Evolutionary conservation across 2,329 filamentous ascomycete species (phyloP).

Genomic region (Diaporthe citriasiana): DNA sequence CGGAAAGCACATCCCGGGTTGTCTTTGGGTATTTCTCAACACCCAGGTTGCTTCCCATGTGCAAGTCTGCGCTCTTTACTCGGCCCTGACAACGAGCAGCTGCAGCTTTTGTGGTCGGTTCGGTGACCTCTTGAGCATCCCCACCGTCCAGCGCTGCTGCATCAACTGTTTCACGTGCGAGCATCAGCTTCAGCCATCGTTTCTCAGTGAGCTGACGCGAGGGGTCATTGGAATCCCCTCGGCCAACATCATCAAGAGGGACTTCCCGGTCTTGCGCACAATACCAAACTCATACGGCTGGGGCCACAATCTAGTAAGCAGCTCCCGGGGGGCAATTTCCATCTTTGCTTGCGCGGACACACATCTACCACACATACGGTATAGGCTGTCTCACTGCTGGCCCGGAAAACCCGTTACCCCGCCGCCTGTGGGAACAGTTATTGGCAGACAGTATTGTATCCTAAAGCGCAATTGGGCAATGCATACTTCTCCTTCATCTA

Average conservation of each 20-base stretch:
- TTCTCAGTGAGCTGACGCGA: slow-evolving; percentile 5
- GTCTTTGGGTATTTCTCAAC: slow-evolving; percentile 20
- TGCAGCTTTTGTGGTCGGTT: slow-evolving; percentile 11
- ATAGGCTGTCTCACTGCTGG: not conserved
- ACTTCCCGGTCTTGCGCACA: slow-evolving; percentile 19
- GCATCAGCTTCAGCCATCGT: not conserved
- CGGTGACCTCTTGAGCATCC: slow-evolving; percentile 20
- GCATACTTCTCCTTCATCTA: not conserved
- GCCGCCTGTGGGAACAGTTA: not conserved
- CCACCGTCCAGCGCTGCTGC: slow-evolving; percentile 20
- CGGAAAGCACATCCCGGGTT: not conserved
- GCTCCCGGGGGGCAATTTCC: not conserved
- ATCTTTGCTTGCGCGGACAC: too few species aligned
- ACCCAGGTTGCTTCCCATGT: slow-evolving; percentile 11
- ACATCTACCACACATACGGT: not conserved
- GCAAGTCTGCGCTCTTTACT: not conserved
- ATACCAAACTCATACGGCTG: slow-evolving; percentile 10
- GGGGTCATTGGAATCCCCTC: not conserved
- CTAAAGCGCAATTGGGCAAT: not conserved
- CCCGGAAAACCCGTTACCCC: not conserved
- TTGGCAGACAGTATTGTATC: not conserved
- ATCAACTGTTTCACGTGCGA: not conserved
- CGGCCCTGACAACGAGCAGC: not conserved
- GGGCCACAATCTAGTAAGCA: not conserved
- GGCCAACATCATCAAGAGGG: slow-evolving; percentile 7